Conservation (phyloP, 768 basidiomycete species). For the Coprinellus micaceus region DNA sequence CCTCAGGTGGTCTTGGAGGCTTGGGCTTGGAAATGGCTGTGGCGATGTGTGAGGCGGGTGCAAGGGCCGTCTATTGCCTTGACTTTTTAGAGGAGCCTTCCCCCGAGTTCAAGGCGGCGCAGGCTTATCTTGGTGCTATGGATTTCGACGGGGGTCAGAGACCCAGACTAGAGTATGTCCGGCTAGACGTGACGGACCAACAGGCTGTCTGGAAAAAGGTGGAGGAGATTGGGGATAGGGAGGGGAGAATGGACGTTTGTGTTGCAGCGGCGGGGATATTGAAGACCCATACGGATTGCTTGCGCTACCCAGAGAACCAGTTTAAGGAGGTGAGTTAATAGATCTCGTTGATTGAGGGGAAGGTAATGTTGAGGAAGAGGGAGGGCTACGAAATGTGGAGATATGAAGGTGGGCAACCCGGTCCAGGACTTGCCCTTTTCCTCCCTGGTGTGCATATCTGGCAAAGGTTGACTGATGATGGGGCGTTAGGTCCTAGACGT, state of each 20-base stretch:
- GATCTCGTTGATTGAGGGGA: neutral
- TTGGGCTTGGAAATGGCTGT: slow-evolving; percentile 85
- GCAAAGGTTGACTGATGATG: too few species aligned
- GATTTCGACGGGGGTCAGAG: slow-evolving; percentile 25
- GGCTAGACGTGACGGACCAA: slow-evolving; percentile 66
- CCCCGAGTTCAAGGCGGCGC: slow-evolving; percentile 53
- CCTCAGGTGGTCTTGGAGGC: slow-evolving; percentile 64
- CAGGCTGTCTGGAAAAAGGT: slow-evolving; percentile 50
- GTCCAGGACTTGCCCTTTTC: too few species aligned
- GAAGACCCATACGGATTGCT: slow-evolving; percentile 54
- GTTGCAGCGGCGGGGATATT: slow-evolving; percentile 77
- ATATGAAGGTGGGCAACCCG: too few species aligned
- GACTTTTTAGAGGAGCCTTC: slow-evolving; percentile 57
- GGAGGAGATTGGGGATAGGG: slow-evolving; percentile 58
- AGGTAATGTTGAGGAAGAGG: too few species aligned
- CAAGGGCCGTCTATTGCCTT: slow-evolving; percentile 64
- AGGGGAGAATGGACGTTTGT: slow-evolving; percentile 71
- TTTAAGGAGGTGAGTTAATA: slow-evolving; percentile 52
- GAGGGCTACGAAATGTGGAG: too few species aligned
- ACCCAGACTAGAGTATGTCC: slow-evolving; percentile 54
- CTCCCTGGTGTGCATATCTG: too few species aligned
- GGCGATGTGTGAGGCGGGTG: slow-evolving; percentile 69
- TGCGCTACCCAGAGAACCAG: slow-evolving; percentile 61
- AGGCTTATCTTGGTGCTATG: slow-evolving; percentile 47
- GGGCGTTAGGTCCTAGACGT: slow-evolving; percentile 55